These are phyloP conservation scores for Tephrocybe sp. DNA, from an alignment of 768 basidiomycete genomes.

Conservation along the genomic window DNA sequence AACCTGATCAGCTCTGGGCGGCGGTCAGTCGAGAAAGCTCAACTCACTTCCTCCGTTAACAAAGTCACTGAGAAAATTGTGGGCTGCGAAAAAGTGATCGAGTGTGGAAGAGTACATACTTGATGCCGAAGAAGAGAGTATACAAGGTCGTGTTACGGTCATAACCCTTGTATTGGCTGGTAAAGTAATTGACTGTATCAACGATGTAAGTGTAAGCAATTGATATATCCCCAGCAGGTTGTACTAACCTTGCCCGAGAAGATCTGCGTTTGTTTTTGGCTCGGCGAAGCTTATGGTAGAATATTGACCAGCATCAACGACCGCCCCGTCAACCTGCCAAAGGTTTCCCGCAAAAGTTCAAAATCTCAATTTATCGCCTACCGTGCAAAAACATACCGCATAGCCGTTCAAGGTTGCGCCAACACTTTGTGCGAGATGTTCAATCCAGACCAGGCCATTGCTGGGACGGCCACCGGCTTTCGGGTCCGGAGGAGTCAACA, in stretches of 20 bases:
- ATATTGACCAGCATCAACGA: constrained; percentile 26
- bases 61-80: constrained; percentile 35
- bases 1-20: constrained; percentile 1
- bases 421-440: constrained; percentile 39
- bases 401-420: constrained; percentile 48
- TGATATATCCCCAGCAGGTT: not conserved
- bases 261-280: constrained; percentile 16
- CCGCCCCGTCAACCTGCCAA: constrained; percentile 25
- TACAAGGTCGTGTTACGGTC: constrained; percentile 48
- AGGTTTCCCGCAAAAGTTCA: not conserved
- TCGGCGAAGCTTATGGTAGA: constrained; percentile 11
- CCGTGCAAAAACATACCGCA: constrained; percentile 35
- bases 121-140: constrained; percentile 53
- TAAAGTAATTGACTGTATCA: constrained; percentile 21
- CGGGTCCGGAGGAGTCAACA: constrained; percentile 41
- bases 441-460: constrained; percentile 52
- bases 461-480: constrained; percentile 50
- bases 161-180: constrained; percentile 11
- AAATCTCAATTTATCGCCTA: not conserved
- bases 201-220: not conserved
- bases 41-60: constrained; percentile 32
- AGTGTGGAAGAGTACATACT: constrained; percentile 29
- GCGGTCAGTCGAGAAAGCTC: not conserved
- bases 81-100: not conserved
- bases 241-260: constrained; percentile 25